These are phyloP conservation scores for Euphrasia confusa DNA, from an alignment of 257 asterid genomes.

Conservation along the genomic window DNA sequence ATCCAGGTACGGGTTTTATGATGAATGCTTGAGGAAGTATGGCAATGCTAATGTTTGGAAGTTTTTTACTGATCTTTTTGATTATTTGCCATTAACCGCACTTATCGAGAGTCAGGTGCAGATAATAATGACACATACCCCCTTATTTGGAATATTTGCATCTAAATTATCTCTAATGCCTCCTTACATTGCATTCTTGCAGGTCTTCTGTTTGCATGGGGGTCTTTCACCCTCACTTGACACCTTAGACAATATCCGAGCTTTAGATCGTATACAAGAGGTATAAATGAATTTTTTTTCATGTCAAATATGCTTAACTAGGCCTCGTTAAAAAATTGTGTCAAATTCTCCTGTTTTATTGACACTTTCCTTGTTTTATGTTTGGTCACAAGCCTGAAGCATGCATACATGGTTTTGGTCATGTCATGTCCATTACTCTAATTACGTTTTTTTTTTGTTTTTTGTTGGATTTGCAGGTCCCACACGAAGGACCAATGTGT, in stretches of 20 bases:
- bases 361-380: slow-evolving; percentile 1
- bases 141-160: slow-evolving; percentile 12
- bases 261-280: slow-evolving; percentile 98
- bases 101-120: slow-evolving; percentile 99
- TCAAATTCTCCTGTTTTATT: not conserved
- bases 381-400: not conserved
- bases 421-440: too few species aligned
- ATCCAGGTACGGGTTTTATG: slow-evolving; percentile 90
- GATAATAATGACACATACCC: slow-evolving; percentile 16
- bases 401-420: not conserved
- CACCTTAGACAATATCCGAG: slow-evolving; percentile 88
- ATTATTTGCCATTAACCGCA: slow-evolving; percentile 95
- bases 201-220: slow-evolving; percentile 97
- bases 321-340: not conserved
- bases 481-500: slow-evolving; percentile 99
- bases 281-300: slow-evolving; percentile 30
- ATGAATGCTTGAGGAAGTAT: slow-evolving; percentile 98
- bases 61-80: slow-evolving; percentile 96
- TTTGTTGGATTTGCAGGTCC: slow-evolving; percentile 54
- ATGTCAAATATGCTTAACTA: not conserved
- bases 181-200: slow-evolving; percentile 25
- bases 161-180: slow-evolving; percentile 25
- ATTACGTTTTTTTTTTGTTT: slow-evolving; percentile 15
- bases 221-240: slow-evolving; percentile 99
- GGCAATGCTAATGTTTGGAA: slow-evolving; percentile 99